Base-by-base conservation (phyloP, 2,329 filamentous ascomycete genomes). In the Corinectria fuckeliana region DNA sequence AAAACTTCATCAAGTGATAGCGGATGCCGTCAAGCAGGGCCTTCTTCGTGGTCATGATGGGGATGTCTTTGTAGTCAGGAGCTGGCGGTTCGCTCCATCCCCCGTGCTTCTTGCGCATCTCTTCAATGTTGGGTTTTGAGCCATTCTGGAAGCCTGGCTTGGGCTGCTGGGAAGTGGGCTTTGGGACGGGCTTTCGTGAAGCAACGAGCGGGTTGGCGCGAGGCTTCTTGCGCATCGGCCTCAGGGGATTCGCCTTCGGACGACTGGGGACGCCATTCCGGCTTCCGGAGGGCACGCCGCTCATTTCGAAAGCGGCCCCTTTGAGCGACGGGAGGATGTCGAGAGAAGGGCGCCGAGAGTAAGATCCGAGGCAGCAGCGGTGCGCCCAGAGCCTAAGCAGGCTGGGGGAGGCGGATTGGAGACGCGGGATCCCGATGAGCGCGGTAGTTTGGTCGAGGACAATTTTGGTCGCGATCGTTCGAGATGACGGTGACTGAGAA, bases 1-100 rank as follows among this genome's bases (percentile, higher is more conserved):
- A 73, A 67, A 99, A 88, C 67, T 91, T 89, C 82, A 97, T 93
- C 63, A 96, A 86, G 73, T 99, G 95, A 71, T 93, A 88, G 48
- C 94, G 90, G 59, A 96, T 79, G 5, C 90, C 91, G 67, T 95
- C 90, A 56, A 91, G 83, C 49, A 97, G 77, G 9, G 89, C 87
- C 70, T 89, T 88, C 76, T 96, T 96, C 6, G 92, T 96, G 6
- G 93, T 91, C 64, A 92, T 86, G 16, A 98, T 82, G 13, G 92
- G 91, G 67, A 82, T 82, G 38, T 84, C 82, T 13, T 68, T 77
- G 69, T 88, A 88, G 20, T 78, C 75, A 1, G 73, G 70, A 2
- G 81, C 78, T 2, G 82, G 77, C 25, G 83, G 78, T 44, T 82
- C 79, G 4, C 84, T 84, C 86, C 86, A 89, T 41, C 86, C 87